Base-by-base conservation (phyloP, 2,329 filamentous ascomycete species). In the Coniochaeta ligniaria region DNA sequence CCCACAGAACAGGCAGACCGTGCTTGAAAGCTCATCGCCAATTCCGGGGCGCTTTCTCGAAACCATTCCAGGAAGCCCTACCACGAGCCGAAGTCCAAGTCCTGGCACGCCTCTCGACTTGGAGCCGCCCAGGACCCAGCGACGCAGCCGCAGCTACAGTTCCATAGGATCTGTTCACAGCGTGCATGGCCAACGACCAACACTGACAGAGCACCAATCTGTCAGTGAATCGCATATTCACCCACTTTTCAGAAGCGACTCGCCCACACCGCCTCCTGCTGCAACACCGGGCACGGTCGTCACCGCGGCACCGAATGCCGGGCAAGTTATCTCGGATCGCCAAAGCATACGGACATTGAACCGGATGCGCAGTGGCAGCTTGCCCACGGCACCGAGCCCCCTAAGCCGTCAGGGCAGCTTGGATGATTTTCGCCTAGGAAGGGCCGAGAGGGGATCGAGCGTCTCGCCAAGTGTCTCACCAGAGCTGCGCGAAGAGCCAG, bases 231-330 rank as follows among this genome's bases (percentile, higher is more conserved):
- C 85, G 3, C 85, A 92, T 68, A 92, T 92, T 54, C 90, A 93
- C 71, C 90, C 90, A 9, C 80, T 93, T 3, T 92, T 93, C 76
- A 82, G 90, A 62, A 87, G 86, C 6, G 88, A 91, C 69, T 89
- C 85, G 45, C 87, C 87, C 0, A 81, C 79, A 1, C 88, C 88
- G 8, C 86, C 88, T 1, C 84, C 89, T 0, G 74, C 83, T 6
- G 80, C 82, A 1, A 89, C 87, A 0, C 86, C 88, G 0, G 87
- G 88, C 0, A 93, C 90, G 0, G 80, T 87, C 17, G 87, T 93
- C 57, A 78, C 85, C 12, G 90, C 89, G 0, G 86, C 89, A 2
- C 89, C 89, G 0, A 82, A 86, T 45, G 86, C 86, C 3, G 89
- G 85, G 4, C 83, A 87, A 65, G 75, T 88, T 20, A 83, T 92